Conservation (phyloP, 2,329 filamentous ascomycete genomes). For the Aspergillus arachidicola region DNA sequence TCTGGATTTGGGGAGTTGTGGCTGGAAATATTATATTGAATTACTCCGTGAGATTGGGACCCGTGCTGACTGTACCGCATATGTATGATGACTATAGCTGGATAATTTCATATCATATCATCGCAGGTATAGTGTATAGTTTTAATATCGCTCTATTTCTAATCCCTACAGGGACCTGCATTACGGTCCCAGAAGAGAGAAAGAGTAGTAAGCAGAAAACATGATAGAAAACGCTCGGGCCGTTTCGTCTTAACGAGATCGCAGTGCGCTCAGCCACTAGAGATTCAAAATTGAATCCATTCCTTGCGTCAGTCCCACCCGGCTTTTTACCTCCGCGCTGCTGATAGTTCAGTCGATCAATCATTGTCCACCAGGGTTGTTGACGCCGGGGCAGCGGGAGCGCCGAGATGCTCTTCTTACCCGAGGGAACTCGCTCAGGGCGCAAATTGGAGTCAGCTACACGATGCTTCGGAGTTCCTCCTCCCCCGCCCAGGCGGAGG, state of each 20-base stretch:
- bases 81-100: neutral
- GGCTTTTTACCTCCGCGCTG: neutral
- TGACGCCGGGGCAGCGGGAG: neutral
- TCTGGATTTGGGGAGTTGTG: neutral
- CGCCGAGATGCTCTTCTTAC: neutral
- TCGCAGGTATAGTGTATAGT: neutral
- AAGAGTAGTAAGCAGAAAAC: neutral
- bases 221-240: constrained; percentile 11
- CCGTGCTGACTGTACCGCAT: neutral
- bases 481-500: neutral
- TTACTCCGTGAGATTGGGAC: too few species aligned
- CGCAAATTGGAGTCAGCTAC: too few species aligned
- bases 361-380: neutral
- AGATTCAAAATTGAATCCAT: neutral
- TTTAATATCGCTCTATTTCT: neutral
- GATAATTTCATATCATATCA: neutral
- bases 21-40: neutral
- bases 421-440: neutral
- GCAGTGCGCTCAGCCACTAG: neutral
- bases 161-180: neutral
- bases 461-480: neutral
- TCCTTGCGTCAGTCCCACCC: constrained; percentile 6
- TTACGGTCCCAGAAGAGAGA: neutral
- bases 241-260: constrained; percentile 7
- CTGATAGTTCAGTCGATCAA: constrained; percentile 13